phyloP scores from a whole-genome alignment of 192 early-diverging fungal genomes.

The Backusella parvicylindrica region DNA sequence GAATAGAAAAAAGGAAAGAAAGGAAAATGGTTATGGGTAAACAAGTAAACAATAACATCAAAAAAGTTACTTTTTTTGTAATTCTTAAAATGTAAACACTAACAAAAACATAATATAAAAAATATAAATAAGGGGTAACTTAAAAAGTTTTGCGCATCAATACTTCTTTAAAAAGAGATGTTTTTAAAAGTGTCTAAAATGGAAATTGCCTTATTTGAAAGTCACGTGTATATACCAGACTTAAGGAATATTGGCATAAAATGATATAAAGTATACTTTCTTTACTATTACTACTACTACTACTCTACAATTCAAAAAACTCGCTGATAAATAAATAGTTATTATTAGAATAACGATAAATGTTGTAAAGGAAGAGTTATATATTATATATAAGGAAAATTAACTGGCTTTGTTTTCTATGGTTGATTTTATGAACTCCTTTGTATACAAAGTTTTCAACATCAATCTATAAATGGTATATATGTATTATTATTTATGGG shows the following conservation, averaged over 20 bases:
- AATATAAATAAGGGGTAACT: background rate
- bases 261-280: no score
- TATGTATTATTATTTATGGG: no score
- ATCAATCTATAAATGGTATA: no score
- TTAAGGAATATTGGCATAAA: no score
- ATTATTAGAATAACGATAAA: background rate
- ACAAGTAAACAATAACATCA: constrained; percentile 2
- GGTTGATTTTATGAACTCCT: no score
- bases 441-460: no score
- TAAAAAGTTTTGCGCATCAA: background rate
- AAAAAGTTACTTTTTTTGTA: background rate
- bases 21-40: background rate
- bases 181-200: background rate
- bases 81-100: constrained; percentile 2
- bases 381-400: no score
- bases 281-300: no score
- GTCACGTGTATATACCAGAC: background rate
- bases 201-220: background rate
- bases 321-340: background rate
- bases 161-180: background rate
- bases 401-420: no score
- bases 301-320: background rate
- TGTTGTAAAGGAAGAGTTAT: background rate
- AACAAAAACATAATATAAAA: background rate
- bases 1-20: background rate